Base-by-base conservation (phyloP, 2,329 filamentous ascomycete species). In the Verticillium zaregamsianum region DNA sequence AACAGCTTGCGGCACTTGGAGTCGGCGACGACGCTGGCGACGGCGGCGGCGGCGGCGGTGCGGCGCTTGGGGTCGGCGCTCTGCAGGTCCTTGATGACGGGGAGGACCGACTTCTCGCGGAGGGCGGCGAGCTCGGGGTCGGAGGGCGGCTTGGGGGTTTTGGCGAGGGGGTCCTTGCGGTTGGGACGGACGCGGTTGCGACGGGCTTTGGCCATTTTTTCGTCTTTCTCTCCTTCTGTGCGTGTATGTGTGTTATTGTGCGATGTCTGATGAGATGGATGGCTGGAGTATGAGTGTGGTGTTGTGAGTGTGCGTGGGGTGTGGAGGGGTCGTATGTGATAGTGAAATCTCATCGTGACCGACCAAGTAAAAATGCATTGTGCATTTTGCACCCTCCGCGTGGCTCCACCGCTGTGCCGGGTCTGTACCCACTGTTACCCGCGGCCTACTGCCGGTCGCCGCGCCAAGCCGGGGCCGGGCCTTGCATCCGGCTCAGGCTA, bases 101-200 rank as follows among this genome's bases (percentile, higher is more conserved):
- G 88, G 39, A 90, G 74, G 68, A 90, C 86, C 72, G 83, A 84
- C 73, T 80, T 77, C 64, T 89, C 86, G 37, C 87, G 80, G 54
- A 90, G 80, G 14, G 85, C 84, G 25, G 84, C 82, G 60, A 89
- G 81, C 70, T 87, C 85, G 7, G 87, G 86, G 68, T 89, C 86
- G 2, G 85, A 76, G 5, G 85, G 86, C 23, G 83, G 83, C 69
- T 88, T 89, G 70, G 84, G 75, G 23, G 80, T 71, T 71, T 86
- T 88, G 61, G 79, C 74, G 59, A 86, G 79, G 63, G 86, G 85
- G 69, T 87, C 80, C 61, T 80, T 74, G 59, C 85, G 82, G 57
- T 74, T 73, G 39, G 75, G 76, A 66, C 79, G 81, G 65, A 74
- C 79, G 65, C 82, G 77, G 70, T 80, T 84, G 62, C 82, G 79